Evolutionary conservation across 2,329 filamentous ascomycete species (phyloP).

Genomic region (Nannizzia gypsea): DNA sequence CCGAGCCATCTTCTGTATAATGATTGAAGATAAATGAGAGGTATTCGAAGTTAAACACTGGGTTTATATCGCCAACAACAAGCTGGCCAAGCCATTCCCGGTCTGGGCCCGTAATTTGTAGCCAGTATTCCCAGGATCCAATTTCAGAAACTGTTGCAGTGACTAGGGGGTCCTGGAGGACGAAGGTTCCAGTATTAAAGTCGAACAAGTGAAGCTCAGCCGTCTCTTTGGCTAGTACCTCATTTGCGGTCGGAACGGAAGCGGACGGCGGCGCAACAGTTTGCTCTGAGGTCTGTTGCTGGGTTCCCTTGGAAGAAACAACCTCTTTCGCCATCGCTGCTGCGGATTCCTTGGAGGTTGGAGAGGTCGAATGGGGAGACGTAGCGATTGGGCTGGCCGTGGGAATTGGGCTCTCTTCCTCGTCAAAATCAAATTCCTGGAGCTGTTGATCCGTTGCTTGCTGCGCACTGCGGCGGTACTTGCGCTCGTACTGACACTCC

Average conservation of each 20-base stretch:
- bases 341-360: conserved; percentile 32
- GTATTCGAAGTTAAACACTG: conserved; percentile 97
- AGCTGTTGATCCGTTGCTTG: conserved; percentile 73
- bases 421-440: conserved; percentile 63
- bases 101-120: conserved; percentile 66
- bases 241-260: conserved; percentile 54
- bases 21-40: conserved; percentile 99
- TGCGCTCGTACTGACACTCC: conserved; percentile 96
- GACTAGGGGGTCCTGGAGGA: conserved; percentile 63
- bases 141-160: conserved; percentile 72
- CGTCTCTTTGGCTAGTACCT: conserved; percentile 60
- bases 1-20: conserved; percentile 74
- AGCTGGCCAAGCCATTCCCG: conserved; percentile 79
- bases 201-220: conserved; percentile 92
- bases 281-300: conserved; percentile 36
- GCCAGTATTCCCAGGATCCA: conserved; percentile 89
- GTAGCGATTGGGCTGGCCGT: conserved; percentile 47
- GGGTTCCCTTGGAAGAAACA: conserved; percentile 30
- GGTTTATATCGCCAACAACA: conserved; percentile 83
- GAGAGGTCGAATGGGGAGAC: conserved; percentile 24
- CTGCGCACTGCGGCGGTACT: conserved; percentile 69
- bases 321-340: conserved; percentile 36
- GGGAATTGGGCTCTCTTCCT: conserved; percentile 48
- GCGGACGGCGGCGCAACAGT: conserved; percentile 50
- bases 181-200: conserved; percentile 73